Evolutionary conservation across 176 grass and related monocot species (phyloP), one percentile per base, ranked within the genome.

Genomic region (Dactylis glomerata): DNA sequence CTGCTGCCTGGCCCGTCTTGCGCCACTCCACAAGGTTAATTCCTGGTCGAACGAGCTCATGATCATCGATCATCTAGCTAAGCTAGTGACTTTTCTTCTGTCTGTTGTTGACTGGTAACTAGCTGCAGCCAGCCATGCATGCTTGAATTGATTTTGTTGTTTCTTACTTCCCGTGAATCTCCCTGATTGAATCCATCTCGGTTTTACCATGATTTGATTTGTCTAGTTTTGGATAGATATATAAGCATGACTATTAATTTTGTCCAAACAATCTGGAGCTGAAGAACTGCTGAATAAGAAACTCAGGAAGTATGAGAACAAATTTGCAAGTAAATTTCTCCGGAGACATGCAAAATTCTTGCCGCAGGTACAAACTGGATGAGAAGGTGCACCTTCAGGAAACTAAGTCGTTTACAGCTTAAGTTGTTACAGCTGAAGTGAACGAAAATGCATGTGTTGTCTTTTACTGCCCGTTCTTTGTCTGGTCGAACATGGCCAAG

Each of bases 1-100:
- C 9, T 86, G 34, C 63, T 78, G 5, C 73, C 73, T 3, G 56
- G 1, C 73, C 37, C 79, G 22, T 41, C 78, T 27, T 90, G 87
- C 51, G 22, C 27, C 27, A 19, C 71, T 31, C 32, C 73, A 12
- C 54, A 15, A 90, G 88, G 88, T 90, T 66, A 55, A 23, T 76
- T 80, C 51, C 24, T 11, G 44, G 45, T 13, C 72, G 27, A 75
- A 12, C 45, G 45, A 75, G 72, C 45, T 75, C 45, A 22, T 33
- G 72, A 30, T 75, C 45, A 19, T 30, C 27, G 8, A 2, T 45
- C 36, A 26, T 62, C 23, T 30, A 41, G 56, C 2, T 19, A 13
- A 59, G 37, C 9, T 22, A 17, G 52, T 8, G 41, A n/a, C 4
- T 58, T 77, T 77, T 40, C 14, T 77, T 38, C 52, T 36, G 19